Conservation (phyloP, 2,329 filamentous ascomycete genomes). For the Elsinoe perseae region DNA sequence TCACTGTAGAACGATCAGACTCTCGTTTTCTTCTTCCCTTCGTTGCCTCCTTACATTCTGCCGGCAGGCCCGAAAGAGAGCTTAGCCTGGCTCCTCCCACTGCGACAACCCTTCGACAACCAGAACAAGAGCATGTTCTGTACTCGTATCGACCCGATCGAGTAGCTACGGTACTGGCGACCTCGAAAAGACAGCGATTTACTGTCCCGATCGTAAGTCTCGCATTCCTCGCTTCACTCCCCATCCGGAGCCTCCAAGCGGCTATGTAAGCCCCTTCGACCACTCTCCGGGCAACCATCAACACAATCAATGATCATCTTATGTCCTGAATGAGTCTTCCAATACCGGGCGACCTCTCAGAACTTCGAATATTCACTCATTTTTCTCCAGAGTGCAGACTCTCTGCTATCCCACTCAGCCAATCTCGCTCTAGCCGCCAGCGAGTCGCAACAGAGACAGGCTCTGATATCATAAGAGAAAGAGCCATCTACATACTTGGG, state of each 20-base stretch:
- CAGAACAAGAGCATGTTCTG: slow-evolving; percentile 5
- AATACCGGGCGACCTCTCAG: background rate
- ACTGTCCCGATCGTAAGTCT: slow-evolving; percentile 2
- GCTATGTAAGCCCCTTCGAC: slow-evolving; percentile 13
- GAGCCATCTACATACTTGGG: background rate
- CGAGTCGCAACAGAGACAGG: background rate
- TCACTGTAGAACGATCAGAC: background rate
- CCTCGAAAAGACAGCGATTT: background rate
- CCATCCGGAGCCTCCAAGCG: slow-evolving; percentile 4
- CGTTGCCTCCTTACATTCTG: background rate
- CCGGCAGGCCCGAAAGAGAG: slow-evolving; percentile 1
- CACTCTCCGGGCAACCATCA: slow-evolving; percentile 4
- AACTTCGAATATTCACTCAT: slow-evolving; percentile 1
- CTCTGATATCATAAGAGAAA: background rate
- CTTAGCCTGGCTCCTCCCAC: slow-evolving; percentile 8
- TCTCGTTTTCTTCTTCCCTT: background rate
- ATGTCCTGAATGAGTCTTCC: background rate
- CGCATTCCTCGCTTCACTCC: slow-evolving; percentile 14
- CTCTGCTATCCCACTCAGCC: background rate
- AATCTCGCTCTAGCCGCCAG: slow-evolving; percentile 6
- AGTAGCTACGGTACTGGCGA: slow-evolving; percentile 15
- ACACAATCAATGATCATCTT: slow-evolving; percentile 12
- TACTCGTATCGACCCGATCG: background rate
- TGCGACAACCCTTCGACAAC: slow-evolving; percentile 8
- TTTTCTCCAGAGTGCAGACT: background rate